These are phyloP conservation scores for Solanum clarkiae DNA, from an alignment of 257 asterid genomes.

Conservation along the genomic window DNA sequence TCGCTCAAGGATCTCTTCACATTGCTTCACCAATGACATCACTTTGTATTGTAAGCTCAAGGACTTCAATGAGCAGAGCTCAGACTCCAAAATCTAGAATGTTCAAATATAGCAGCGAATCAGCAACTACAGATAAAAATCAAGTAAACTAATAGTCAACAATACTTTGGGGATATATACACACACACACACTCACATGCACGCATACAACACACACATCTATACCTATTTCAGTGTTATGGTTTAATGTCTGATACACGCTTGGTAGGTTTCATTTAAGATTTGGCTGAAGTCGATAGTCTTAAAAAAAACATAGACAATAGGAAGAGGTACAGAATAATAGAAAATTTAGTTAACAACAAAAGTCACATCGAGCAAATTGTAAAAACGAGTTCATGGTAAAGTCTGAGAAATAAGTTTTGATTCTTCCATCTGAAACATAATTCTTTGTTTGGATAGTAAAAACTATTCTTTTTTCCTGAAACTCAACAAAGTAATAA, in stretches of 20 bases:
- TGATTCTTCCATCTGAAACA: background rate
- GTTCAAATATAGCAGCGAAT: background rate
- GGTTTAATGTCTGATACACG: background rate
- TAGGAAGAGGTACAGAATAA: background rate
- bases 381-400: background rate
- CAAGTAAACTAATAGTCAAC: background rate
- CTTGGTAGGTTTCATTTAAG: background rate
- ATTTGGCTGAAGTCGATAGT: background rate
- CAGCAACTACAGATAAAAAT: background rate
- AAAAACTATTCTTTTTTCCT: background rate
- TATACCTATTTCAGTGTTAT: background rate
- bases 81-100: constrained; percentile 61
- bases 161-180: background rate
- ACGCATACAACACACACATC: background rate
- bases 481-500: background rate
- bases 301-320: background rate
- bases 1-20: constrained; percentile 66
- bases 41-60: constrained; percentile 68
- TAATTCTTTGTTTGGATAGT: background rate
- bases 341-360: background rate
- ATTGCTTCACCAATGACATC: constrained; percentile 50
- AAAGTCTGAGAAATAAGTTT: background rate
- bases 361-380: background rate
- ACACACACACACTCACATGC: background rate
- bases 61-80: constrained; percentile 40